phyloP scores from a whole-genome alignment of 169 alveolate genomes.

The Eimeria tenella region DNA sequence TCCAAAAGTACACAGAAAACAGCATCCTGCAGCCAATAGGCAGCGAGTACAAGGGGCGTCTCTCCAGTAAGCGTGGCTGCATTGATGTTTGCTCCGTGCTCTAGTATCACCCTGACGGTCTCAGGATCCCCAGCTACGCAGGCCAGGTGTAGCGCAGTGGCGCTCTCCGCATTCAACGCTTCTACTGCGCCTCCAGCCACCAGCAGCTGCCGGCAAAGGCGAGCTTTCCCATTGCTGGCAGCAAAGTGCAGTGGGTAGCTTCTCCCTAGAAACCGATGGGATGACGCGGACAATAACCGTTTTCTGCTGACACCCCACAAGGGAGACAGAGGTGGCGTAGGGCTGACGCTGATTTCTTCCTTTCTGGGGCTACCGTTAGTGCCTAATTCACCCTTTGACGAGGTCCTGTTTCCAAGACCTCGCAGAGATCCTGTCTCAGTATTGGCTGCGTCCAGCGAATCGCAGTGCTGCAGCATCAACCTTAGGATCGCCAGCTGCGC shows the following conservation, averaged over 20 bases:
- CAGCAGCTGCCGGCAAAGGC: conserved; percentile 87
- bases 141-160: conserved; percentile 93
- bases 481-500: conserved; percentile 5
- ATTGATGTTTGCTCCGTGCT: conserved; percentile 83
- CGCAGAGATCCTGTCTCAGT: not conserved
- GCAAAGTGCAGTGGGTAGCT: conserved; percentile 91
- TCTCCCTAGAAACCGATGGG: conserved; percentile 87
- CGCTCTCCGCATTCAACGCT: conserved; percentile 88
- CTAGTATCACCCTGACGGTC: conserved; percentile 86
- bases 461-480: conserved; percentile 57
- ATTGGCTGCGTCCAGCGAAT: not conserved
- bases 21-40: conserved; percentile 86
- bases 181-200: conserved; percentile 87
- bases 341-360: not conserved
- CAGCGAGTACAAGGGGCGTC: conserved; percentile 90
- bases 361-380: not conserved
- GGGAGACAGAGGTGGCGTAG: not conserved
- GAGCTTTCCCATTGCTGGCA: conserved; percentile 89
- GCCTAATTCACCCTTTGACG: not conserved
- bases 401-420: not conserved
- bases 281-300: conserved; percentile 84
- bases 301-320: not conserved
- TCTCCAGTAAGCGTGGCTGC: conserved; percentile 88
- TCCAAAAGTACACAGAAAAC: conserved; percentile 85
- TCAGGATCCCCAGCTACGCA: conserved; percentile 88